Percentiles rank a stretch among this genome's conserved stretches.
phyloP scores from a whole-genome alignment of 345 rosid species.

The Lepidium aucheri region DNA sequence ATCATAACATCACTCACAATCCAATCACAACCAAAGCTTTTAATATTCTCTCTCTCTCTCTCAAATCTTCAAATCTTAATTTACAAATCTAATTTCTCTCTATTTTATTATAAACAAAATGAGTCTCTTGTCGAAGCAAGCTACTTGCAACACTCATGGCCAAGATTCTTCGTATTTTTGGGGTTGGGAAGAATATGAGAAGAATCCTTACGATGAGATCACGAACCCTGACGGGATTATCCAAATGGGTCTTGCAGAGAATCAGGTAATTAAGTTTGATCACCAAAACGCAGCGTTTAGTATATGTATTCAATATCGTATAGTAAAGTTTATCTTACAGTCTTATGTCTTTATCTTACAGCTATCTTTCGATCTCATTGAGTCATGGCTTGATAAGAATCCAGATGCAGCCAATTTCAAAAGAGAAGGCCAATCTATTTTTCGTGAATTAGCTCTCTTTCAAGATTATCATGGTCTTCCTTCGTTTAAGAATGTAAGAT shows the following conservation, averaged over 20 bases:
- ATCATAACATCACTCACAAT: constrained; percentile 25
- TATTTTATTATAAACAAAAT: constrained; percentile 18
- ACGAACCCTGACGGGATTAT: constrained; percentile 64
- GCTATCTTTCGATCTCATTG: constrained; percentile 58
- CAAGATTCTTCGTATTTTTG: constrained; percentile 75
- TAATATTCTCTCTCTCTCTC: constrained; percentile 1
- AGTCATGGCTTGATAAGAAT: constrained; percentile 59
- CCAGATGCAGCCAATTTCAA: constrained; percentile 50
- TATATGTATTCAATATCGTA: not conserved
- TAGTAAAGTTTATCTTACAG: not conserved
- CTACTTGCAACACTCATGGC: constrained; percentile 53
- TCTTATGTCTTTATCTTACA: constrained; percentile 22
- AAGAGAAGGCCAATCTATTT: constrained; percentile 53
- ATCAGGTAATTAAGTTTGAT: constrained; percentile 33
- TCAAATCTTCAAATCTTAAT: constrained; percentile 8
- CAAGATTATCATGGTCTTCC: constrained; percentile 77
- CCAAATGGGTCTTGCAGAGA: constrained; percentile 85
- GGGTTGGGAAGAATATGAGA: constrained; percentile 78
- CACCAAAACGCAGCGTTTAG: not conserved
- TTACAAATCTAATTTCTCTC: not conserved
- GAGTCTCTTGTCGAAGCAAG: constrained; percentile 55
- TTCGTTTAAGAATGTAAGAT: constrained; percentile 51
- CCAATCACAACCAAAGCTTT: constrained; percentile 11
- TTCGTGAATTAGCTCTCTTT: constrained; percentile 75
- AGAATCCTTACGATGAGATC: constrained; percentile 55